These are phyloP conservation scores for Lactarius vividus DNA, from an alignment of 768 basidiomycete genomes.

Conservation along the genomic window DNA sequence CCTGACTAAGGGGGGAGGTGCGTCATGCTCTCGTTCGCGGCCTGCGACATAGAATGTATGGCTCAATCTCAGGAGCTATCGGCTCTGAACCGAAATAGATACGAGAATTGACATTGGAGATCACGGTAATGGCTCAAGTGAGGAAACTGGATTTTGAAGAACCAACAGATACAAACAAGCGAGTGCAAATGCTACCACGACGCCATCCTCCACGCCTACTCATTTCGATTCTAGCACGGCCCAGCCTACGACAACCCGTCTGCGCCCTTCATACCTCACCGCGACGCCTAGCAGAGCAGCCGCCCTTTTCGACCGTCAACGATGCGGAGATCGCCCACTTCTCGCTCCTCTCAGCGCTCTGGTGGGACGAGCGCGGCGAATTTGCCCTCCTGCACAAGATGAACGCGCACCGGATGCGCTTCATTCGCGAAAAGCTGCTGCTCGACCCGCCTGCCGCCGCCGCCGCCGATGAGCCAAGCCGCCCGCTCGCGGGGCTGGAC, in stretches of 20 bases:
- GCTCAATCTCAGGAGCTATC: no score
- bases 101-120: no score
- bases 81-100: no score
- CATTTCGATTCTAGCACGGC: background rate
- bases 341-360: slow-evolving; percentile 81
- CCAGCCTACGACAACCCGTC: background rate
- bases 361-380: slow-evolving; percentile 96
- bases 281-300: background rate
- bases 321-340: slow-evolving; percentile 83
- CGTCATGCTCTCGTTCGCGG: no score
- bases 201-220: background rate
- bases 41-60: no score
- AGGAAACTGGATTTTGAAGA: no score
- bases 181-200: background rate
- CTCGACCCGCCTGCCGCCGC: slow-evolving; percentile 53
- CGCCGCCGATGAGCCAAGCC: slow-evolving; percentile 30
- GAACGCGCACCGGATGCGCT: slow-evolving; percentile 88
- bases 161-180: no score
- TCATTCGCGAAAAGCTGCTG: slow-evolving; percentile 75
- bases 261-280: background rate
- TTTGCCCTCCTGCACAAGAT: slow-evolving; percentile 86
- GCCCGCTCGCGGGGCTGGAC: slow-evolving; percentile 58
- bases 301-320: slow-evolving; percentile 54
- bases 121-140: no score
- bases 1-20: no score